Base-by-base conservation (phyloP, 2,329 filamentous ascomycete genomes). In the Fusarium poae region DNA sequence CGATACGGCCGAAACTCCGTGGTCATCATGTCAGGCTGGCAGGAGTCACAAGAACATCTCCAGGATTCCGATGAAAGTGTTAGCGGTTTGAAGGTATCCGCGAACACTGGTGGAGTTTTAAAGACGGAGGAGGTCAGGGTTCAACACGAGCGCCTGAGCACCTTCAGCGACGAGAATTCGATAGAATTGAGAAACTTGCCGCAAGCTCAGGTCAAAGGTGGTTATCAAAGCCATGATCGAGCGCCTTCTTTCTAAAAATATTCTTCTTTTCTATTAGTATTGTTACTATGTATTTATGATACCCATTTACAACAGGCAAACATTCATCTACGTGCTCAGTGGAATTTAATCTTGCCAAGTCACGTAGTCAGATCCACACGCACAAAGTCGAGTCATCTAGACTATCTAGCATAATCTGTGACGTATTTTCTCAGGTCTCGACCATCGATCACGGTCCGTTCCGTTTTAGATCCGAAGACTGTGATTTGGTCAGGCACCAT, bases 1-100 rank as follows among this genome's bases (percentile, higher is more conserved):
- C 72, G 68, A 35, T 76, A 77, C 25, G 73, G 77, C 8, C 71
- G 73, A 10, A 78, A 75, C 29, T 76, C 76, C 0, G 72, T 77
- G 3, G 64, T 77, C 15, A 77, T 78, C 40, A 77, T 78, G 76
- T 78, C 77, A 6, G 74, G 71, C 1, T 78, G 75, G 75, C 70
- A 77, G 23, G 77, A 78, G 21, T 79, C 77, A 0, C 74, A 78
- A 52, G 77, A 78, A 54, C 75, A 71, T 5, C 66, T 78, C 1
- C 73, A 75, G 29, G 70, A 77, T 10, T 34, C 59, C 0, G 69
- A 72, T 9, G 65, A 50, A 5, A 59, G 43, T 5, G 18, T 44
- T 18, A 35, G 35, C n/a, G 44, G 42, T 2, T 16, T 34, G n/a
- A 68, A 67, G 32, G 30, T 52, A 6, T 65, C 70, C 1, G 52